Base-by-base conservation (phyloP, 345 rosid species). In the Lepidium didymum region DNA sequence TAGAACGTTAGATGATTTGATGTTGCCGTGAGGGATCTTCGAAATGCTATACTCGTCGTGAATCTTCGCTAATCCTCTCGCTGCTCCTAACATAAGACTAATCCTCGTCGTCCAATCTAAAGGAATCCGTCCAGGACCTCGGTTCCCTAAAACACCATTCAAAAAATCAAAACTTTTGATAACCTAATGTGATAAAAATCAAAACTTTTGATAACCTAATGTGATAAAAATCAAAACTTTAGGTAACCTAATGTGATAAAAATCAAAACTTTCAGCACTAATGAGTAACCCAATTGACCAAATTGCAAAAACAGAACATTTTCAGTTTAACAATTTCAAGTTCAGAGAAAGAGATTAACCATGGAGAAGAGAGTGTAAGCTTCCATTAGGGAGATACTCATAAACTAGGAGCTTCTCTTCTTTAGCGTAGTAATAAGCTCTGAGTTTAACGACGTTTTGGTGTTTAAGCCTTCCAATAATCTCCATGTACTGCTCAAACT, bases 31-130 rank as follows among this genome's bases (percentile, higher is more conserved):
- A 3, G 98, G 96, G 25, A 93, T 80, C 59, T 81, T 88, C 0
- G 94, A 64, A 8, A 81, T 69, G 58, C 79, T 52, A 31, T 85
- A 84, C 54, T 88, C 91, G 21, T 86, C 88, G 51, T 93, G 98
- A 40, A 93, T 83, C 78, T 81, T 81, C 0, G 97, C 90, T 23
- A 93, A 78, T 0, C 98, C 98, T 64, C 97, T 72, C 16, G 97
- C 96, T 3, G 98, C 96, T 47, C 96, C 98, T 44, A 93, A 51
- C 21, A 88, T 85, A 77, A 93, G 53, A 74, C 98, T 81, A 68
- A 93, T 90, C 79, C 98, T 85, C 8, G 98, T 93, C 1, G 98
- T 93, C 98, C 98, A 93, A 73, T 93, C 98, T 75, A 93, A 71
- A 2, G 98, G 98, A 70, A 90, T 93, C 65, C 98, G 70, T 11